Percentiles rank a stretch among this genome's conserved stretches.
phyloP scores from a whole-genome alignment of 1,284 basidiomycete genomes.

The Ceratobasidium sp. region DNA sequence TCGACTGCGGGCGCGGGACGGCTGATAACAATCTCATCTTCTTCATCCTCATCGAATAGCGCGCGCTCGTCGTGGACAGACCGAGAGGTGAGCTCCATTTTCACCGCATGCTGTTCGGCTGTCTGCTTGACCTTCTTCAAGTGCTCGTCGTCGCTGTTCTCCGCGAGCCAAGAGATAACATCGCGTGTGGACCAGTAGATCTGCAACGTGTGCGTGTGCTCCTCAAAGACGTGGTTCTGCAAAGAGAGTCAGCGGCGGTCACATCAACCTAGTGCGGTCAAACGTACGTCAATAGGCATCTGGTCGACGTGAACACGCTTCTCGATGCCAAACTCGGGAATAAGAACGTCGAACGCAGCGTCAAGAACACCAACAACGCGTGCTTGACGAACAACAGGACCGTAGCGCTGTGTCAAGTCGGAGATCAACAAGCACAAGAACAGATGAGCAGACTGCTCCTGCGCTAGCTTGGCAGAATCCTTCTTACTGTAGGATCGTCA shows the following conservation, averaged over 20 bases:
- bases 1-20: slow-evolving; percentile 55
- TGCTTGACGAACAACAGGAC: slow-evolving; percentile 91
- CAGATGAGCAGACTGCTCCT: slow-evolving; percentile 95
- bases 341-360: slow-evolving; percentile 92
- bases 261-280: slow-evolving; percentile 35
- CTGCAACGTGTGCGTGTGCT: slow-evolving; percentile 85
- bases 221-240: slow-evolving; percentile 92
- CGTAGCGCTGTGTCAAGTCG: slow-evolving; percentile 91
- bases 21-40: slow-evolving; percentile 77
- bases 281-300: slow-evolving; percentile 90
- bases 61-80: slow-evolving; percentile 84
- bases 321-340: slow-evolving; percentile 95
- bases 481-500: slow-evolving; percentile 68
- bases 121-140: slow-evolving; percentile 90
- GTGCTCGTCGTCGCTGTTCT: slow-evolving; percentile 93
- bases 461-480: slow-evolving; percentile 87
- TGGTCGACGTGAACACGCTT: slow-evolving; percentile 98
- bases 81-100: slow-evolving; percentile 84
- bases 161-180: slow-evolving; percentile 92
- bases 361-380: slow-evolving; percentile 94
- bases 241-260: slow-evolving; percentile 29
- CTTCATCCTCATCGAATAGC: slow-evolving; percentile 82
- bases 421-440: slow-evolving; percentile 93
- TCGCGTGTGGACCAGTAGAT: slow-evolving; percentile 92
- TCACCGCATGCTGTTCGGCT: slow-evolving; percentile 79